Percentiles rank a stretch among this genome's conserved stretches.
These are phyloP conservation scores for Aspergillus mulundensis DNA, from an alignment of 495 filamentous ascomycete species.

Conservation along the genomic window DNA sequence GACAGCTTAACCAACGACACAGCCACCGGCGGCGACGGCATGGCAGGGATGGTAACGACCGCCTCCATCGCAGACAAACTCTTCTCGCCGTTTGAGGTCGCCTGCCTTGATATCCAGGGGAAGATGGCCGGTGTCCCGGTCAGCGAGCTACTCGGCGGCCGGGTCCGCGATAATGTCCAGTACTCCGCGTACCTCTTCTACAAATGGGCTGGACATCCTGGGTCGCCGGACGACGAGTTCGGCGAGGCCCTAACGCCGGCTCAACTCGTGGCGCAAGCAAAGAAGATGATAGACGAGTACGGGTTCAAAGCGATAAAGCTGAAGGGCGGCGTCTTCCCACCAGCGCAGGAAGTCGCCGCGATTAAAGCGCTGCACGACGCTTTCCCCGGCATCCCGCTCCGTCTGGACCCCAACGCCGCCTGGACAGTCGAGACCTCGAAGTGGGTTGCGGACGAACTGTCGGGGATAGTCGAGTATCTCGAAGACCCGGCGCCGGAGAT, in stretches of 20 bases:
- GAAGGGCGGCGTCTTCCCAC: constrained; percentile 3
- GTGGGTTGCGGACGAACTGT: neutral
- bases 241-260: neutral
- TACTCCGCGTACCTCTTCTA: constrained; percentile 5
- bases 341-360: neutral
- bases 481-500: constrained; percentile 3
- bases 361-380: neutral
- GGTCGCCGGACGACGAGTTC: neutral
- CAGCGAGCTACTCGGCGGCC: neutral
- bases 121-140: neutral
- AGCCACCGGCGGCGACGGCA: neutral
- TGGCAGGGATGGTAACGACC: neutral
- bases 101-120: neutral
- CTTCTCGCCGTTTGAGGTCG: constrained; percentile 2
- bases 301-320: neutral
- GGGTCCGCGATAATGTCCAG: neutral
- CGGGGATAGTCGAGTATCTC: constrained; percentile 1
- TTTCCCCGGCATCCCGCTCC: neutral
- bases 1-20: neutral
- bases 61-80: neutral
- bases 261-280: neutral
- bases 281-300: neutral
- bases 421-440: constrained; percentile 5
- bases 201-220: constrained; percentile 2
- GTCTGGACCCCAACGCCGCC: constrained; percentile 1